Evolutionary conservation across 106 monocot genomes (phyloP), one percentile per base, ranked within the genome.

Genomic region (Allium cepa): DNA sequence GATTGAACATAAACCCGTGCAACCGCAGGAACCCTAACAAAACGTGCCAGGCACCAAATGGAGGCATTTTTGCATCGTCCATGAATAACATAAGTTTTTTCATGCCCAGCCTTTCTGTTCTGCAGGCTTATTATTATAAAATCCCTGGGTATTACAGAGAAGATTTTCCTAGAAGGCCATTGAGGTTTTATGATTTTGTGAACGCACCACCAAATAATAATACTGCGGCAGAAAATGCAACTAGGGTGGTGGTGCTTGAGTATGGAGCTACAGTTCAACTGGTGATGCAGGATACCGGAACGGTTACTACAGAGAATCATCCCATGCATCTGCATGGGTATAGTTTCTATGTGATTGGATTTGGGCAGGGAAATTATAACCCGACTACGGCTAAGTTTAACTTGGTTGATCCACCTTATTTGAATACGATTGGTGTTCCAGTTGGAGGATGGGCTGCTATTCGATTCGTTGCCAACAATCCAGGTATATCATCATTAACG

Each of bases 311-410:
- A 4, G 84, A 84, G 73, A 84, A 72, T 62, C 84, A 84, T 26
- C 79, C 79, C 50, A 72, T 79, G 26, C 84, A 84, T 73, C 12
- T 84, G 59, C 84, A 84, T 58, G 79, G 84, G 7, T 73, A 76
- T 60, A 74, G 60, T 53, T 80, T 84, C 76, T 84, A 77, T 59
- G 79, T 84, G 3, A 66, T 80, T 3, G 84, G 76, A 48, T 67
- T 53, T 15, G 79, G 84, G 8, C 67, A 8, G 8, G 84, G 84
- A 15, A 80, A 84, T 59, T 84, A 64, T 27, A 73, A 79, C 26
- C 73, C 79, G 1, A 8, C 7, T 11, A 84, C 49, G 3, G 84
- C 75, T 4, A 68, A 14, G 48, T 57, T 73, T 50, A 82, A 82
- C 64, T 62, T 82, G 26, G 77, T 64, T 9, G 83, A 83, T 17